These are phyloP conservation scores for Exophiala bonariae DNA, from an alignment of 2,329 filamentous ascomycete genomes.

Conservation along the genomic window DNA sequence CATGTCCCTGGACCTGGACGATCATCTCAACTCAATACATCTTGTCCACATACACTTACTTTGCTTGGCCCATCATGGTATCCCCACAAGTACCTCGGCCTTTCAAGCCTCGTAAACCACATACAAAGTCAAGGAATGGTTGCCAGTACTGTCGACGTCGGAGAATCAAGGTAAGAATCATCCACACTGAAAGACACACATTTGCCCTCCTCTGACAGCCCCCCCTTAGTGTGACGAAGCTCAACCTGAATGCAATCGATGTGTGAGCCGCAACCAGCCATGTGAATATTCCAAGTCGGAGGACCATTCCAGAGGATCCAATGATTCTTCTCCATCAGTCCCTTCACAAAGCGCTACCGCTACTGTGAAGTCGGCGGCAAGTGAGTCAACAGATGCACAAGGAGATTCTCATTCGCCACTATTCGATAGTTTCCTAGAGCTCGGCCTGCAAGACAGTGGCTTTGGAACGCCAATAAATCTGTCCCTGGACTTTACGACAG, in stretches of 20 bases:
- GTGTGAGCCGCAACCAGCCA: constrained; percentile 4
- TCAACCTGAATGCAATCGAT: constrained; percentile 8
- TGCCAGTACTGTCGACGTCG: constrained; percentile 12
- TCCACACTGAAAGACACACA: not conserved
- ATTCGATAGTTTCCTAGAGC: too few species aligned
- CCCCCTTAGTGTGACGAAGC: constrained; percentile 6
- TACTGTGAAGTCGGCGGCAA: too few species aligned
- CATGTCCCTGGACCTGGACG: too few species aligned
- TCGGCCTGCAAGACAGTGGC: too few species aligned
- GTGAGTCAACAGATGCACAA: too few species aligned
- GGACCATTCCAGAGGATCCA: not conserved
- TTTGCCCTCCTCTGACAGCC: not conserved
- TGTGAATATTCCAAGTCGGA: constrained; percentile 9
- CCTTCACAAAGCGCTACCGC: too few species aligned
- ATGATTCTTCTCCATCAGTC: not conserved
- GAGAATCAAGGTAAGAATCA: constrained; percentile 14
- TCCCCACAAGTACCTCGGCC: not conserved
- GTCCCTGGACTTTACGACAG: too few species aligned
- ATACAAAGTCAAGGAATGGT: constrained; percentile 16
- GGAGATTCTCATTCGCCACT: too few species aligned
- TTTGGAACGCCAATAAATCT: too few species aligned
- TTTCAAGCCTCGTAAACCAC: constrained; percentile 14
- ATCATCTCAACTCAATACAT: too few species aligned
- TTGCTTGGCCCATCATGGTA: too few species aligned
- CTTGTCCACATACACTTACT: too few species aligned